These are phyloP conservation scores for Bothriochloa decipiens DNA, from an alignment of 176 grass and related monocot genomes.

Conservation along the genomic window DNA sequence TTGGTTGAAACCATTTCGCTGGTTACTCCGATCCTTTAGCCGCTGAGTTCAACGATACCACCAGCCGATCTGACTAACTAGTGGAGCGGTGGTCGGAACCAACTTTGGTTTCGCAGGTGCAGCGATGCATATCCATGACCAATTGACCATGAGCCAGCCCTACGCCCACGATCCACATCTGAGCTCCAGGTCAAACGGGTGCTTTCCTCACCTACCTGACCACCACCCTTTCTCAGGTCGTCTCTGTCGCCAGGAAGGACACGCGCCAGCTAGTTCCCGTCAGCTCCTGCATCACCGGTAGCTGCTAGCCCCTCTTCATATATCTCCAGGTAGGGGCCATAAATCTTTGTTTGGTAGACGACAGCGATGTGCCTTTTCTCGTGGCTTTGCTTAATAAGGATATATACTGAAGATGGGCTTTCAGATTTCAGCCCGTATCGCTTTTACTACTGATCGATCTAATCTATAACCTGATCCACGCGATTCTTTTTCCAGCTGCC, in stretches of 20 bases:
- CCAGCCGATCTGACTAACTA: background rate
- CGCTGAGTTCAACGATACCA: slow-evolving; percentile 20
- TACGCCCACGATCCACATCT: background rate
- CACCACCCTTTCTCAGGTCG: background rate
- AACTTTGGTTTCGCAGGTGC: slow-evolving; percentile 7
- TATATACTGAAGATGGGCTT: too few species aligned
- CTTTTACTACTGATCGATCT: too few species aligned
- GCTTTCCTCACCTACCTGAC: background rate
- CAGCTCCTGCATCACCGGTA: too few species aligned
- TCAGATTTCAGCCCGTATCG: too few species aligned
- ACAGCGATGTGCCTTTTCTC: background rate
- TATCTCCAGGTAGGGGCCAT: background rate
- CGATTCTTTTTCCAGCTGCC: too few species aligned
- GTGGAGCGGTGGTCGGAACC: slow-evolving; percentile 37
- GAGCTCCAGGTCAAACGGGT: background rate
- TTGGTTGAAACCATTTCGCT: too few species aligned
- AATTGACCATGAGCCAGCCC: too few species aligned
- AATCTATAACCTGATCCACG: too few species aligned
- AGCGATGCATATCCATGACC: background rate
- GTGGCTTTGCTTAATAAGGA: too few species aligned
- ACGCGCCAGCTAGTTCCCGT: too few species aligned
- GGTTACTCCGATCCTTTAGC: background rate
- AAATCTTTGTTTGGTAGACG: background rate
- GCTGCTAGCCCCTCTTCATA: too few species aligned
- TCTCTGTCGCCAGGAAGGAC: too few species aligned